Conservation (phyloP, 371 early-diverging fungal species). For the Actinomortierella ambigua region DNA sequence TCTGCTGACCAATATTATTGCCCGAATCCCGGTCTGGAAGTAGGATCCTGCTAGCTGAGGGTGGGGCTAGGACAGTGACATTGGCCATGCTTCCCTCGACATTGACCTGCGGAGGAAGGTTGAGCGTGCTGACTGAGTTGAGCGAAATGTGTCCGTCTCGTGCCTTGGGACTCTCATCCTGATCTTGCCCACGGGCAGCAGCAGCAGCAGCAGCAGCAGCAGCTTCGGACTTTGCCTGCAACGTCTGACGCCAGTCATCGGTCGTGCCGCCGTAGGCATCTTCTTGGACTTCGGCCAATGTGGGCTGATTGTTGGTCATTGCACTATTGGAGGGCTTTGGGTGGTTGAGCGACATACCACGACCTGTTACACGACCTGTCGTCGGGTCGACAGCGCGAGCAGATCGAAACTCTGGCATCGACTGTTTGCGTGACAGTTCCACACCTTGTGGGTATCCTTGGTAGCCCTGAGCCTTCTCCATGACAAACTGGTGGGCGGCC, state of each 20-base stretch:
- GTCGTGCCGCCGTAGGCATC: conserved; percentile 41
- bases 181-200: conserved; percentile 15
- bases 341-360: conserved; percentile 31
- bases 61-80: background rate
- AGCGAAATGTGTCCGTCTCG: conserved; percentile 27
- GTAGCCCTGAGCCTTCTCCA: too few relatives aligned
- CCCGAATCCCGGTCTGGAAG: conserved; percentile 24
- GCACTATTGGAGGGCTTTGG: conserved; percentile 20
- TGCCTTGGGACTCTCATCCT: conserved; percentile 18
- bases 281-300: conserved; percentile 4
- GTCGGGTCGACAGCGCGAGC: conserved; percentile 4
- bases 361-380: conserved; percentile 7
- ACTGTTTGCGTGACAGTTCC: conserved; percentile 25
- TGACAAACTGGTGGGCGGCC: too few relatives aligned
- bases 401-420: conserved; percentile 23
- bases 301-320: conserved; percentile 2
- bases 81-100: conserved; percentile 3
- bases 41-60: conserved; percentile 27
- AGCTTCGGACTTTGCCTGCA: conserved; percentile 28
- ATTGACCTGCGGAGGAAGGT: conserved; percentile 15
- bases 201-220: too few relatives aligned
- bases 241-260: conserved; percentile 37
- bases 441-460: conserved; percentile 3
- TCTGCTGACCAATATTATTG: too few relatives aligned
- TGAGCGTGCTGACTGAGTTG: conserved; percentile 40